Evolutionary conservation across 495 filamentous ascomycete genomes (phyloP).

Genomic region (Symbiotaphrina buchneri): DNA sequence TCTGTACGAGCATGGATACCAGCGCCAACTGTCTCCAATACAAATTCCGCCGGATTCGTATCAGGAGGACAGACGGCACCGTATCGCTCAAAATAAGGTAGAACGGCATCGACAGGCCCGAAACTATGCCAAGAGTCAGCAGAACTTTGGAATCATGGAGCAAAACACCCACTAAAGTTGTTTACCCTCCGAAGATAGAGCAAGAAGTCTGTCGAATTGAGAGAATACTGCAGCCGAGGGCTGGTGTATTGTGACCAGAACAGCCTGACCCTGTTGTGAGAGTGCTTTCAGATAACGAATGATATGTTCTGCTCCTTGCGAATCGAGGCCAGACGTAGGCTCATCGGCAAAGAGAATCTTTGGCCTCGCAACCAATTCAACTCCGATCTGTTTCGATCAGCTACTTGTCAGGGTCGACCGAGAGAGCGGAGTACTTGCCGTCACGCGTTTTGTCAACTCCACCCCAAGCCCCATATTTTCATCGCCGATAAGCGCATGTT

Average conservation of each 20-base stretch:
- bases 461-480: constrained; percentile 58
- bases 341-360: constrained; percentile 79
- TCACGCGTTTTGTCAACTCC: constrained; percentile 78
- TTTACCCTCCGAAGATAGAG: constrained; percentile 38
- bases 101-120: constrained; percentile 28
- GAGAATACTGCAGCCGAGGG: constrained; percentile 66
- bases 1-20: too few relatives aligned
- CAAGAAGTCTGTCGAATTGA: constrained; percentile 45
- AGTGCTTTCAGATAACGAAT: constrained; percentile 73
- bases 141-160: too few relatives aligned
- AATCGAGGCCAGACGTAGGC: constrained; percentile 74
- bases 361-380: constrained; percentile 56
- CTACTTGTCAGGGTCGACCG: too few relatives aligned
- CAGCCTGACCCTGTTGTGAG: constrained; percentile 60
- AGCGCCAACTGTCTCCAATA: constrained; percentile 72
- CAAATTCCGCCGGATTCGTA: constrained; percentile 69
- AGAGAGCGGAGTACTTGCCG: too few relatives aligned
- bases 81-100: constrained; percentile 26
- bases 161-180: constrained; percentile 54
- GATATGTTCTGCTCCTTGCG: constrained; percentile 66
- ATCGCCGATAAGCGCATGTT: constrained; percentile 64
- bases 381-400: constrained; percentile 54
- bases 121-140: constrained; percentile 28
- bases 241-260: constrained; percentile 85
- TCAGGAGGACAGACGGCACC: constrained; percentile 24